Conservation (phyloP, 75 land plant genomes). For the Pinus albicaulis region DNA sequence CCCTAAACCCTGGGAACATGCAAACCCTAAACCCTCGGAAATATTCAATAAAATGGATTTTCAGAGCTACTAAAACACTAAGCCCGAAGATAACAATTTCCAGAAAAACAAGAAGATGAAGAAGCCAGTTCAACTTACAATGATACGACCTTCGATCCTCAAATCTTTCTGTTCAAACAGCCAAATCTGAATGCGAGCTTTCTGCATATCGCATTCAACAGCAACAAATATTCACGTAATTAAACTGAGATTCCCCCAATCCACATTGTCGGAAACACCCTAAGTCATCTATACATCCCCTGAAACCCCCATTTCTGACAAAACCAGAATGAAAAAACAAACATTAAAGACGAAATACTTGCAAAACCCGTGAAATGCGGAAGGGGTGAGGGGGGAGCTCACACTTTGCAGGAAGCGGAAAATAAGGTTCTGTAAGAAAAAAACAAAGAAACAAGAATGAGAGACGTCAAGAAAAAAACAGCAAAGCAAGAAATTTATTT, state of each 20-base stretch:
- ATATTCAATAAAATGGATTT: too few relatives aligned
- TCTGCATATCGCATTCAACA: slow-evolving; percentile 24
- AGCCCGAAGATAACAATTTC: too few relatives aligned
- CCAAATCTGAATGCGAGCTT: slow-evolving; percentile 95
- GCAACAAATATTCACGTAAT: background rate
- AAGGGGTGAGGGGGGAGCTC: slow-evolving; percentile 21
- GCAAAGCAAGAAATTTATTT: background rate
- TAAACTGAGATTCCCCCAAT: background rate
- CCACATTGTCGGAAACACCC: too few relatives aligned
- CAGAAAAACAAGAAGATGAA: background rate
- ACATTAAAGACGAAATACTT: too few relatives aligned
- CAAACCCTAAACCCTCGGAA: too few relatives aligned
- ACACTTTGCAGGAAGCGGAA: slow-evolving; percentile 82
- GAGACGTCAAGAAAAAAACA: background rate
- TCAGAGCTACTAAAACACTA: too few relatives aligned
- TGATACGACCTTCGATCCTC: slow-evolving; percentile 92
- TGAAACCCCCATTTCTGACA: background rate
- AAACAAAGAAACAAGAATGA: background rate
- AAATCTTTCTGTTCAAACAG: slow-evolving; percentile 93
- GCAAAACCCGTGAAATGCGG: background rate
- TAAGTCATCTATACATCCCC: background rate
- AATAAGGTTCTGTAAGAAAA: slow-evolving; percentile 50
- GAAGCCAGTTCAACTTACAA: slow-evolving; percentile 33
- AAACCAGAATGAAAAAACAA: too few relatives aligned
- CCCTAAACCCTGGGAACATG: too few relatives aligned